Evolutionary conservation across 1,139 yeast species (phyloP).

Genomic region (Candida glucosophila): DNA sequence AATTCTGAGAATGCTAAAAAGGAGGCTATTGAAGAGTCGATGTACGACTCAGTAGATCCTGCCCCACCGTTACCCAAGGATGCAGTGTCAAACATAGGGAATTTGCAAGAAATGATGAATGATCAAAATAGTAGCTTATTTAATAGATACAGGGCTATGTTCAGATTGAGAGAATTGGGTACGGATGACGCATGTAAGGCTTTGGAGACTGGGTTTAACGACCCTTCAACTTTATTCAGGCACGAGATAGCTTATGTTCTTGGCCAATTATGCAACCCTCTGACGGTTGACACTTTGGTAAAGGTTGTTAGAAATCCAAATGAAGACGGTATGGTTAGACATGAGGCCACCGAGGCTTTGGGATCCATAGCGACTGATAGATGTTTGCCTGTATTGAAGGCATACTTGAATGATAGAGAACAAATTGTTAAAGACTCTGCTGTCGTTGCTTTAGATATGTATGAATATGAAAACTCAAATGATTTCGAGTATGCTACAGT

Average conservation of each 20-base stretch:
- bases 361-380: slow-evolving; percentile 98
- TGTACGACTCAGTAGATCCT: slow-evolving; percentile 87
- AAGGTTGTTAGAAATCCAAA: slow-evolving; percentile 65
- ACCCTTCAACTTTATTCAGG: slow-evolving; percentile 87
- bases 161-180: slow-evolving; percentile 91
- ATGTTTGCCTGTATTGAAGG: slow-evolving; percentile 77
- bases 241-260: slow-evolving; percentile 98
- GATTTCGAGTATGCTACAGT: slow-evolving; percentile 70
- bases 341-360: slow-evolving; percentile 98
- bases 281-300: slow-evolving; percentile 79
- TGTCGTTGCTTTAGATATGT: slow-evolving; percentile 95
- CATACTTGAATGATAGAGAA: slow-evolving; percentile 73
- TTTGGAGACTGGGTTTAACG: slow-evolving; percentile 81
- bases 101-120: slow-evolving; percentile 61
- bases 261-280: slow-evolving; percentile 94
- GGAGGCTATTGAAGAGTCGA: slow-evolving; percentile 68
- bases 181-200: slow-evolving; percentile 90
- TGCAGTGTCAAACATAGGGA: slow-evolving; percentile 46
- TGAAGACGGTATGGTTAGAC: slow-evolving; percentile 98
- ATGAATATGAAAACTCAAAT: slow-evolving; percentile 84
- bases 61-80: slow-evolving; percentile 89
- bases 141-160: slow-evolving; percentile 97
- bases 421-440: slow-evolving; percentile 94
- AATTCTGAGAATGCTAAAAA: slow-evolving; percentile 52
- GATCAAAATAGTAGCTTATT: slow-evolving; percentile 74